These are phyloP conservation scores for Beta vulgaris DNA, from an alignment of 148 eudicot species.

Conservation along the genomic window DNA sequence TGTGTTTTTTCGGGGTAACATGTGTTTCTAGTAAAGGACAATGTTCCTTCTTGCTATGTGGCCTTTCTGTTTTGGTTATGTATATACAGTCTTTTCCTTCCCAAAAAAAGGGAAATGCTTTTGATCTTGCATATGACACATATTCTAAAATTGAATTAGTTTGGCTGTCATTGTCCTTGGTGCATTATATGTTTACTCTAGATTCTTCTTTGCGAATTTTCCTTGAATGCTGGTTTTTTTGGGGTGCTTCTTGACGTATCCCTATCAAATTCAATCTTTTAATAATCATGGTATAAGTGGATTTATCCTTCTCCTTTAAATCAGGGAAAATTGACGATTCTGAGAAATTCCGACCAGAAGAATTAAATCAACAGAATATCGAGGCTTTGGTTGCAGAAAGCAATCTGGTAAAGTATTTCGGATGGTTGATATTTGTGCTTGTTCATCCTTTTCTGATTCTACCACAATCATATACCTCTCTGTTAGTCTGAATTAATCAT, in stretches of 20 bases:
- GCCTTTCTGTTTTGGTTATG: not conserved
- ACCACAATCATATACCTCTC: not conserved
- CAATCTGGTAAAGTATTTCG: slow-evolving; percentile 57
- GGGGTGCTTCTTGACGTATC: not conserved
- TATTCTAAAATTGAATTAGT: not conserved
- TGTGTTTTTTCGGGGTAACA: not conserved
- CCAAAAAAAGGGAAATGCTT: not conserved
- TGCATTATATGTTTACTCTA: not conserved
- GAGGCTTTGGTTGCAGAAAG: slow-evolving; percentile 99
- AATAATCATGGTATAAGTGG: not conserved
- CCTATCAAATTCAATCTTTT: slow-evolving; percentile 1
- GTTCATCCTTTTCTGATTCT: not conserved
- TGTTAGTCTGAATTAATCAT: not conserved
- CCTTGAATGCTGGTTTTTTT: not conserved
- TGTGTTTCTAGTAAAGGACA: not conserved
- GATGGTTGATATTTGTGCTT: slow-evolving; percentile 5
- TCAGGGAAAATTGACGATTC: slow-evolving; percentile 71
- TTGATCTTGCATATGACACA: not conserved
- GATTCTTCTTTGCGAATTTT: not conserved
- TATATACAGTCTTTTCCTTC: not conserved
- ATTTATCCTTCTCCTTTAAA: slow-evolving; percentile 7
- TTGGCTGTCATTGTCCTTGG: not conserved
- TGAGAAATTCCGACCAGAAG: slow-evolving; percentile 94
- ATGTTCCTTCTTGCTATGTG: not conserved
- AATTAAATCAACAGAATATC: slow-evolving; percentile 93